phyloP scores from a whole-genome alignment of 305 asterid genomes.

The Solanum hybrid region DNA sequence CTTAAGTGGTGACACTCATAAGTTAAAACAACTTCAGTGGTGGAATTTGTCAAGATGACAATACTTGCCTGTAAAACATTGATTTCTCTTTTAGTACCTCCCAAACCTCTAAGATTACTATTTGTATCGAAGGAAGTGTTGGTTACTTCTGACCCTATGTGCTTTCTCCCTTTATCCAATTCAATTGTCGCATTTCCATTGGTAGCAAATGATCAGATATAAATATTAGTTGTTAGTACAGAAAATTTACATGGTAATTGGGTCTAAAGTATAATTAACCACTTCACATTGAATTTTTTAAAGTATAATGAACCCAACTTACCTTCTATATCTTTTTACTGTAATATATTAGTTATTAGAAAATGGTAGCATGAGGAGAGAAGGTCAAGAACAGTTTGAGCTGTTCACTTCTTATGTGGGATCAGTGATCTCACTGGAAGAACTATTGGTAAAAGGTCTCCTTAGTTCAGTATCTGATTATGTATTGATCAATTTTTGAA shows the following conservation, averaged over 20 bases:
- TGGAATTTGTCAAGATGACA: not conserved
- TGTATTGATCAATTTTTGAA: not conserved
- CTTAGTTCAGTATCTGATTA: not conserved
- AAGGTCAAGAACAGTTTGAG: not conserved
- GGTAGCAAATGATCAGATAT: not conserved
- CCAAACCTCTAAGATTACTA: not conserved
- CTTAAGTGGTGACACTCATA: not conserved
- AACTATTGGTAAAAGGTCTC: not conserved
- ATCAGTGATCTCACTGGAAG: not conserved
- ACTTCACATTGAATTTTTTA: not conserved
- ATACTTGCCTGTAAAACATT: not conserved
- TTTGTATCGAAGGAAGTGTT: not conserved
- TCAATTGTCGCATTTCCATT: not conserved
- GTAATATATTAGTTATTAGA: not conserved
- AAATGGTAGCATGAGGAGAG: not conserved
- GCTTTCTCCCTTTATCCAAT: not conserved
- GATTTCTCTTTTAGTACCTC: not conserved
- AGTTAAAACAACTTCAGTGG: not conserved
- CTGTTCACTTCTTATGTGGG: not conserved
- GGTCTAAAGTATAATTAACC: not conserved
- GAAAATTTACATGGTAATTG: not conserved
- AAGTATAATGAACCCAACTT: not conserved
- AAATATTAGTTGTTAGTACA: not conserved
- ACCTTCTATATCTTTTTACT: not conserved
- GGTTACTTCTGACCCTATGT: not conserved